A percentile compares a stretch with the other conserved stretches of the same genome.
Conservation (phyloP, 2,329 filamentous ascomycete genomes). For the Pseudogymnoascus sp. region DNA sequence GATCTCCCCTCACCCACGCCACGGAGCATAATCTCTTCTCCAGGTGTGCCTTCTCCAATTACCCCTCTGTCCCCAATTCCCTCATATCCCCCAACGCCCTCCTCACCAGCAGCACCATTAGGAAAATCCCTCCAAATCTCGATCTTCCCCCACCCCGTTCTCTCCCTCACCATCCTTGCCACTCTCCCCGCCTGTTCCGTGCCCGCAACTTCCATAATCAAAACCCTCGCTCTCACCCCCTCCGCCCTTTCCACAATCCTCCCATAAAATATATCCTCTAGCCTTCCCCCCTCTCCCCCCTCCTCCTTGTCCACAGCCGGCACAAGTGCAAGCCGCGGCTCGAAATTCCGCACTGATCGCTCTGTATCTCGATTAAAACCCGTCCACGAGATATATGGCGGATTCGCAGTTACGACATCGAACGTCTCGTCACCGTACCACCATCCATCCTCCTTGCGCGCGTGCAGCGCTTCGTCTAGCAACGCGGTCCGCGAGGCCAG, state of each 20-base stretch:
- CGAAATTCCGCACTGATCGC: slow-evolving; percentile 71
- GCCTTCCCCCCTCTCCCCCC: slow-evolving; percentile 11
- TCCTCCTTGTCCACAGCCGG: slow-evolving; percentile 33
- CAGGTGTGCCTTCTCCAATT: neutral
- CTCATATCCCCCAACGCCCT: neutral
- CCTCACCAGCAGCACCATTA: slow-evolving; percentile 27
- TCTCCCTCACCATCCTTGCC: slow-evolving; percentile 37
- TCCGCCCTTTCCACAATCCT: slow-evolving; percentile 51
- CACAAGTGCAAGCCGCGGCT: slow-evolving; percentile 75
- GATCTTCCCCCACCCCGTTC: slow-evolving; percentile 29
- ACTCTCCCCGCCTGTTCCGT: slow-evolving; percentile 61
- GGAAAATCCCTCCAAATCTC: slow-evolving; percentile 71
- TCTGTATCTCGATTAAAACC: slow-evolving; percentile 57
- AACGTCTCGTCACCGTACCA: neutral
- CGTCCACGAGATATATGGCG: slow-evolving; percentile 71
- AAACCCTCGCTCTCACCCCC: slow-evolving; percentile 42
- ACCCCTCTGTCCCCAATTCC: neutral
- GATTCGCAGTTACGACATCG: slow-evolving; percentile 71
- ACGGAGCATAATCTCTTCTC: neutral
- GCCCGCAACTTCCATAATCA: slow-evolving; percentile 68
- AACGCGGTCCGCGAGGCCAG: slow-evolving; percentile 28
- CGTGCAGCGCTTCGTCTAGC: neutral
- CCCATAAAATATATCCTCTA: slow-evolving; percentile 59
- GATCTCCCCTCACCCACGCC: neutral
- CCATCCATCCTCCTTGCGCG: neutral